phyloP scores from a whole-genome alignment of 129 eudicot genomes.

The Deinandra increscens region DNA sequence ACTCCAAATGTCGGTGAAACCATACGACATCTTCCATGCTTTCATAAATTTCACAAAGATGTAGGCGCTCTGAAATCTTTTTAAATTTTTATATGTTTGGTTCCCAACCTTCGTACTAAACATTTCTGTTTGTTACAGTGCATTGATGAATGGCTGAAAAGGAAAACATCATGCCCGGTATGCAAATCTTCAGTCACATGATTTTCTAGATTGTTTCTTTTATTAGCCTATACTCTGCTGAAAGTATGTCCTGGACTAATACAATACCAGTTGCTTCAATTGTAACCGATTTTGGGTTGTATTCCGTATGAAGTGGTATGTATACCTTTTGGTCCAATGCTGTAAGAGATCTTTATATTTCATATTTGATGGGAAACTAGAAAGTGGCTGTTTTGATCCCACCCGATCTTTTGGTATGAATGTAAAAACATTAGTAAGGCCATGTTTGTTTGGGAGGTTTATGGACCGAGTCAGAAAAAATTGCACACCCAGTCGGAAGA shows the following conservation, averaged over 20 bases:
- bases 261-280: conserved; percentile 8
- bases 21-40: conserved; percentile 94
- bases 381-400: too few relatives aligned
- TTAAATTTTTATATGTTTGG: not conserved
- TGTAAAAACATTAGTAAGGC: not conserved
- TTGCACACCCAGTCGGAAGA: too few relatives aligned
- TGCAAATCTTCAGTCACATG: conserved; percentile 88
- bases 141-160: conserved; percentile 91
- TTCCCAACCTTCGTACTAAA: not conserved
- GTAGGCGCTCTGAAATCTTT: conserved; percentile 36
- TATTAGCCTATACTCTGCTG: conserved; percentile 6
- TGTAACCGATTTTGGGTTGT: conserved; percentile 24
- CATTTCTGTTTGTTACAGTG: conserved; percentile 46
- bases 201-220: conserved; percentile 5
- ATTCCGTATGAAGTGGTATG: not conserved
- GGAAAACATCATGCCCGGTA: conserved; percentile 85
- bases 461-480: too few relatives aligned
- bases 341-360: not conserved
- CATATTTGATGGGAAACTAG: not conserved
- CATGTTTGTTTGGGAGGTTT: too few relatives aligned
- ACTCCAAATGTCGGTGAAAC: conserved; percentile 74
- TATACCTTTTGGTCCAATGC: conserved; percentile 17
- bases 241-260: not conserved
- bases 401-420: not conserved
- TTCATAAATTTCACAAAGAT: conserved; percentile 96